Base-by-base conservation (phyloP, 2,329 filamentous ascomycete species). In the Pyricularia sp. region DNA sequence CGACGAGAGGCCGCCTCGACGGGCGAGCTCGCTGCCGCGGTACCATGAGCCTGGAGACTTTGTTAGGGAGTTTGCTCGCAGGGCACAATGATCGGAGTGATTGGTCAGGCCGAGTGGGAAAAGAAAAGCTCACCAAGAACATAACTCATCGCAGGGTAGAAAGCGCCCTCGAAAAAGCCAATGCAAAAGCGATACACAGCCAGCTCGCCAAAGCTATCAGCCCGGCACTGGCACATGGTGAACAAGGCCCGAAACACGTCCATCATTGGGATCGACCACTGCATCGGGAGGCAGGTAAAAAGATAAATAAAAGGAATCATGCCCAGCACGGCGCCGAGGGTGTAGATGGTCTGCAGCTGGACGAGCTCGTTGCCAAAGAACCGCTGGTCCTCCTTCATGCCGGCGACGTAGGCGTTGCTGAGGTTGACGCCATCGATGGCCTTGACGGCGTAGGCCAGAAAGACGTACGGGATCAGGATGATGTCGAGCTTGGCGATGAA, bases 401-500 rank as follows among this genome's bases (percentile, higher is more conserved):
- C 71, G 14, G 69, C 69, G 25, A 71, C 70, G 61, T 69, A 72
- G 25, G 69, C 86, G 80, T 70, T 71, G 85, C 83, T 86, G 66
- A 86, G 79, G 69, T 86, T 86, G 4, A 81, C 77, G 71, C 86
- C 83, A 70, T 86, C 84, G 11, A 87, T 80, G 70, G 86, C 84
- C 73, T 86, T 86, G 67, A 83, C 80, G 81, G 84, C 87, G 70
- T 86, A 86, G 0, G 82, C 79, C 2, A 87, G 74, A 61, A 86
- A 83, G 0, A 84, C 84, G 72, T 86, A 87, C 0, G 84, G 84
- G 0, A 88, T 81, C 55, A 88, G 83, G 2, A 87, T 75, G 0
- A 84, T 74, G 70, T 88, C 85, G 17, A 88, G 79, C 72, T 88
- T 88, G 28, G 81, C 68, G 50, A 88, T 83, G 4, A 88, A 77